Evolutionary conservation across 345 rosid genomes (phyloP), one percentile per base, ranked within the genome.

Genomic region (Microthlaspi erraticum): DNA sequence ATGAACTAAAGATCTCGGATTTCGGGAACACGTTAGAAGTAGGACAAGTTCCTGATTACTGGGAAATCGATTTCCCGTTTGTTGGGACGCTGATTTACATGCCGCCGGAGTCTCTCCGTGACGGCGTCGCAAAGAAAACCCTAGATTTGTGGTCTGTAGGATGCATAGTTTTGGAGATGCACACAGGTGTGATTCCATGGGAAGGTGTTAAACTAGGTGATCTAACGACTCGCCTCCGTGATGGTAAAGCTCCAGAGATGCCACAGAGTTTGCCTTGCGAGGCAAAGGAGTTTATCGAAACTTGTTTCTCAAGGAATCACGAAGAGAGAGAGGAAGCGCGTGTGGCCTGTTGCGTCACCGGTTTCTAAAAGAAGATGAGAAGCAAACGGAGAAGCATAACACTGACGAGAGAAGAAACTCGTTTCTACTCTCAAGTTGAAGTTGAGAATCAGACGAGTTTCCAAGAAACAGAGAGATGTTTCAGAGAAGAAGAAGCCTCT

Each of bases 81-180:
- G 19, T 23, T 6, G 66, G 52, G 4, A 43, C 66, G 3, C 66
- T 12, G 6, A 10, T 4, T 6, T 45, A 61, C 23, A 61, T 61
- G 66, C 42, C 66, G 7, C 66, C 66, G 20, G 52, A 61, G 23
- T 61, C 66, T 10, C 2, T 23, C 5, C 7, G 0, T 6, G 17
- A 29, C 2, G 66, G 66, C 3, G 17, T 2, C 0, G 45, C 14
- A 0, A 13, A 37, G 5, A n/a, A 42, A 42, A 14, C 37, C 53
- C 66, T 61, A 31, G 66, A 61, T 42, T 9, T 43, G 7, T 43
- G 63, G 66, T 61, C 66, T 12, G 9, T 61, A 23, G 66, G 66
- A 5, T 61, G 66, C 52, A 3, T 61, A 6, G 52, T 61, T 7
- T 13, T 61, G 37, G 37, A 61, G 53, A 61, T 61, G 66, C 32